phyloP scores from a whole-genome alignment of 2,329 filamentous ascomycete species.

The Penicillium concentricum region DNA sequence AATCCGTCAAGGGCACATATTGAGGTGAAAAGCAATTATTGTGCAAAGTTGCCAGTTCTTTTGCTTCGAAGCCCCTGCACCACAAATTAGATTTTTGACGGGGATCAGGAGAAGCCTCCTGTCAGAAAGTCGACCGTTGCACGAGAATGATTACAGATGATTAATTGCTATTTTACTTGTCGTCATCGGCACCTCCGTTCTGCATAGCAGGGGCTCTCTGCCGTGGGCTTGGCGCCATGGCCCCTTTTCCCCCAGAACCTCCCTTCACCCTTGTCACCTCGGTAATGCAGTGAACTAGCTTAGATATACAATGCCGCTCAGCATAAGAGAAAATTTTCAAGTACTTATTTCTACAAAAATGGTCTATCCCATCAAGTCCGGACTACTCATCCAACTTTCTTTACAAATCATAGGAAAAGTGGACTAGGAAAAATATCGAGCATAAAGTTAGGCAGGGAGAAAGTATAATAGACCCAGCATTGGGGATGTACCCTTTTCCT shows the following conservation, averaged over 20 bases:
- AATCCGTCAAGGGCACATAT: neutral
- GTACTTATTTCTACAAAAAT: neutral
- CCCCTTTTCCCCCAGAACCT: neutral
- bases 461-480: neutral
- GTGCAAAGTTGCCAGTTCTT: neutral
- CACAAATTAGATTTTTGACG: neutral
- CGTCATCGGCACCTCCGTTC: conserved; percentile 4
- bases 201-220: neutral
- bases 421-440: neutral
- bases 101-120: neutral
- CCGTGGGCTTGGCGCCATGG: neutral
- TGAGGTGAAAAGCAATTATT: neutral
- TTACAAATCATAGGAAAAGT: neutral
- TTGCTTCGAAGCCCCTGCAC: neutral
- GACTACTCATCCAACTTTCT: neutral
- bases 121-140: neutral
- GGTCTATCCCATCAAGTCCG: neutral
- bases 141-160: neutral
- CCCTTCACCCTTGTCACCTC: neutral
- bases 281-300: neutral
- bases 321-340: neutral
- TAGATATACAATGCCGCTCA: neutral
- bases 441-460: neutral
- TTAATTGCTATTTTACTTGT: neutral
- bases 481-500: neutral